Conservation (phyloP, 805 yeast genomes). For the Cyberlindnera xylosilytica region DNA sequence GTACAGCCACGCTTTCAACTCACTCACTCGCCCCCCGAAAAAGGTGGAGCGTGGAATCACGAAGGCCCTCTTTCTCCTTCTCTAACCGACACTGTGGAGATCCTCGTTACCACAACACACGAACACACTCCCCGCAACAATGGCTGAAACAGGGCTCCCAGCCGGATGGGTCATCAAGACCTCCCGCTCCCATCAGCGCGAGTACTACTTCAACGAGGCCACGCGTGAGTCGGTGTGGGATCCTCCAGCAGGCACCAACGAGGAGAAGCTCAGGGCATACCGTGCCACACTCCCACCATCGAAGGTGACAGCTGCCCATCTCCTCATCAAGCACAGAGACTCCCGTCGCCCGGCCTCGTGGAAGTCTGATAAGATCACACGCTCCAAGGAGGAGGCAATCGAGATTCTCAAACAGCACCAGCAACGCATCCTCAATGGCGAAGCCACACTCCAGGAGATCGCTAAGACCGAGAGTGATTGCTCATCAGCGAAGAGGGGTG, state of each 20-base stretch:
- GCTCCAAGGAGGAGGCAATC: slow-evolving; percentile 80
- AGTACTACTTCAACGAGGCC: slow-evolving; percentile 72
- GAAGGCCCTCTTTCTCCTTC: too few relatives aligned
- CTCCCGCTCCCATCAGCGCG: slow-evolving; percentile 78
- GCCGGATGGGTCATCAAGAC: slow-evolving; percentile 77
- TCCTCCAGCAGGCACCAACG: slow-evolving; percentile 82
- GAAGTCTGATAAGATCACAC: slow-evolving; percentile 73
- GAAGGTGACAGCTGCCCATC: slow-evolving; percentile 76
- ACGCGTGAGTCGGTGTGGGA: slow-evolving; percentile 84
- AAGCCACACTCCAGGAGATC: slow-evolving; percentile 60
- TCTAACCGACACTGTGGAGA: too few relatives aligned
- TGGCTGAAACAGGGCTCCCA: slow-evolving; percentile 68
- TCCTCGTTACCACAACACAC: neutral
- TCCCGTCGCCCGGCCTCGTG: slow-evolving; percentile 91
- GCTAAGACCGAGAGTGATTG: slow-evolving; percentile 89
- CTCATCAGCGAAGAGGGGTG: slow-evolving; percentile 79
- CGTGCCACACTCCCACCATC: slow-evolving; percentile 48
- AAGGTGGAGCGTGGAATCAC: too few relatives aligned
- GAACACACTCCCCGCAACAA: neutral
- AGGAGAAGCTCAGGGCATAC: slow-evolving; percentile 53
- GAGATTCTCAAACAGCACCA: slow-evolving; percentile 56
- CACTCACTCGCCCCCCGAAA: too few relatives aligned
- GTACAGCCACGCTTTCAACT: too few relatives aligned
- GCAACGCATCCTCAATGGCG: slow-evolving; percentile 59
- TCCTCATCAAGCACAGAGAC: slow-evolving; percentile 77